Percentiles rank a stretch among this genome's conserved stretches.
Conservation (phyloP, 1,139 yeast genomes). For the Ogataea hybrid region DNA sequence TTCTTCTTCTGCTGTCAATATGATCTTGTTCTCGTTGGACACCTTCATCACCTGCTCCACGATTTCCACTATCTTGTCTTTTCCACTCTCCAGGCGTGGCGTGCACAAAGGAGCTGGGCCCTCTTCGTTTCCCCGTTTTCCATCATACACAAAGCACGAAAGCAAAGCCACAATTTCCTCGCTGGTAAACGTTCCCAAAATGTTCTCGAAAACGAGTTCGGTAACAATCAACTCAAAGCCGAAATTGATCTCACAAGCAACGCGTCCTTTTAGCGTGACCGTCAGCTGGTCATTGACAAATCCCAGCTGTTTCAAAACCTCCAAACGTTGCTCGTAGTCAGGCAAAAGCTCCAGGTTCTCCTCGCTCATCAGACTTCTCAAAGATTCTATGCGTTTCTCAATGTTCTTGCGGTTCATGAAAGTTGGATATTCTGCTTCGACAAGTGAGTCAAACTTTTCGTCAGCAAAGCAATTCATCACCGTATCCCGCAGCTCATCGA, state of each 20-base stretch:
- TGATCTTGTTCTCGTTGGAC: slow-evolving; percentile 66
- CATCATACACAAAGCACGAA: slow-evolving; percentile 92
- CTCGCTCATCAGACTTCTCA: slow-evolving; percentile 69
- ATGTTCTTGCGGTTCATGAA: slow-evolving; percentile 47
- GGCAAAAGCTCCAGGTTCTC: slow-evolving; percentile 89
- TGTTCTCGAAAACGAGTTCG: slow-evolving; percentile 85
- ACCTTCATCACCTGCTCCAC: slow-evolving; percentile 62
- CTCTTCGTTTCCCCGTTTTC: slow-evolving; percentile 53
- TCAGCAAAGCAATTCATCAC: slow-evolving; percentile 38
- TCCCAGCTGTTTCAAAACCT: slow-evolving; percentile 68
- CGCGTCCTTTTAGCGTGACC: slow-evolving; percentile 86
- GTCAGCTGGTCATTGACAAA: slow-evolving; percentile 58
- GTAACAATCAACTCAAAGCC: slow-evolving; percentile 91
- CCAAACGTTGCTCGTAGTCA: slow-evolving; percentile 86
- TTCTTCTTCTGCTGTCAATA: slow-evolving; percentile 80
- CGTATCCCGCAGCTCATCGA: slow-evolving; percentile 35
- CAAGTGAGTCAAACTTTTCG: slow-evolving; percentile 35
- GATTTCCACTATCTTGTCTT: slow-evolving; percentile 65
- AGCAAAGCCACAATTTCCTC: slow-evolving; percentile 93
- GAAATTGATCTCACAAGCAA: slow-evolving; percentile 64
- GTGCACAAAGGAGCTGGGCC: slow-evolving; percentile 58
- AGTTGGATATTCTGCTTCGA: slow-evolving; percentile 48
- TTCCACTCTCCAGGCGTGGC: slow-evolving; percentile 82
- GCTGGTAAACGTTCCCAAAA: slow-evolving; percentile 89
- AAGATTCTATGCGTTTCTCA: slow-evolving; percentile 48